phyloP scores from a whole-genome alignment of 768 basidiomycete species.

The Trametes villosa region DNA sequence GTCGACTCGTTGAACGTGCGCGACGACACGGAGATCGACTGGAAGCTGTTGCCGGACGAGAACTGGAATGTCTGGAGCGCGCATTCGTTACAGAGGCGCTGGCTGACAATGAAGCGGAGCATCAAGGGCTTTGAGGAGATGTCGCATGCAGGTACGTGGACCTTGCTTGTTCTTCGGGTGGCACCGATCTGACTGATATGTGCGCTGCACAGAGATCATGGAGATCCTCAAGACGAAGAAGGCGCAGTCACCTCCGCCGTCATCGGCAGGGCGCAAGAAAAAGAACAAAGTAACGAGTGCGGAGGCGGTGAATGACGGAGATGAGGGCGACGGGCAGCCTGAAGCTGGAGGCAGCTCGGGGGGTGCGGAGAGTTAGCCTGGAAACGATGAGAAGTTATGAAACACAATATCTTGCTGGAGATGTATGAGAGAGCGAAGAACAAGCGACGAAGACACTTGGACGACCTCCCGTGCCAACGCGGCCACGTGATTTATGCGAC shows the following conservation, averaged over 20 bases:
- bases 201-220: slow-evolving; percentile 64
- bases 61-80: slow-evolving; percentile 88
- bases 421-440: background rate
- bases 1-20: slow-evolving; percentile 74
- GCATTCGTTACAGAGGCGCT: slow-evolving; percentile 77
- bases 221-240: slow-evolving; percentile 80
- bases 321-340: slow-evolving; percentile 30
- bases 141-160: slow-evolving; percentile 68
- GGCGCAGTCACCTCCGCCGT: slow-evolving; percentile 52
- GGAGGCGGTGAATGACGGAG: slow-evolving; percentile 39
- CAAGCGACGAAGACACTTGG: too few relatives aligned
- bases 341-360: slow-evolving; percentile 13
- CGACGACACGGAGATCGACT: slow-evolving; percentile 85
- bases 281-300: slow-evolving; percentile 38
- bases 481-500: slow-evolving; percentile 19
- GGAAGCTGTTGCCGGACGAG: slow-evolving; percentile 74
- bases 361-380: background rate
- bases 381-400: background rate
- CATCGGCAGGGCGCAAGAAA: slow-evolving; percentile 24
- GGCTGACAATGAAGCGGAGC: slow-evolving; percentile 78
- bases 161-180: background rate
- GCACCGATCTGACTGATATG: background rate
- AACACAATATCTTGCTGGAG: background rate
- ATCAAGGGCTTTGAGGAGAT: slow-evolving; percentile 81
- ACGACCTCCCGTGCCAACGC: slow-evolving; percentile 13